Evolutionary conservation across 179 eudicot species (phyloP).

Genomic region (Silene vulgaris): DNA sequence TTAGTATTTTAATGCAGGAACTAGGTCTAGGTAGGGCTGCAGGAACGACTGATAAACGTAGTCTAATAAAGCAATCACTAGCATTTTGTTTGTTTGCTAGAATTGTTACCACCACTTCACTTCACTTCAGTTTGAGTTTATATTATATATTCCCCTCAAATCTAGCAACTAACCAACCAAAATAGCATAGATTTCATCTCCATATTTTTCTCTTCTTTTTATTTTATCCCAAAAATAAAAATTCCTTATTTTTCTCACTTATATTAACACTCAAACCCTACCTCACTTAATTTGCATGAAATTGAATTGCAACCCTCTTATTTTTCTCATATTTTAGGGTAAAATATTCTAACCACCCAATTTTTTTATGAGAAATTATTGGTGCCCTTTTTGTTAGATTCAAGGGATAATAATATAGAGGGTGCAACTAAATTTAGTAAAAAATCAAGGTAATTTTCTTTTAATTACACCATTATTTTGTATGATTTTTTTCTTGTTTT

Average conservation of each 20-base stretch:
- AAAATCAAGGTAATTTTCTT: constrained; percentile 9
- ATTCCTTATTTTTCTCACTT: background rate
- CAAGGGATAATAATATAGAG: background rate
- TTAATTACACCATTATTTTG: background rate
- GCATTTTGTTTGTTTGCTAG: too few relatives aligned
- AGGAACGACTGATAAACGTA: too few relatives aligned
- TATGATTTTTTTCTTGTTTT: background rate
- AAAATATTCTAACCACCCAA: background rate
- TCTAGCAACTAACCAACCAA: background rate
- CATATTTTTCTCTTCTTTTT: background rate
- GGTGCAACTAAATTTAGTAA: constrained; percentile 13
- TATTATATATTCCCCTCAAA: background rate
- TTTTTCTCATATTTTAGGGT: background rate
- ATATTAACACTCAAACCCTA: background rate
- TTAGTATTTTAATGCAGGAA: too few relatives aligned
- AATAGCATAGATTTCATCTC: constrained; percentile 8
- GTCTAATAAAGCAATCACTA: background rate
- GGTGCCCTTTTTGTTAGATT: background rate
- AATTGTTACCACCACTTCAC: background rate
- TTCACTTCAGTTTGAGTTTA: background rate
- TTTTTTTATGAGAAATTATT: background rate
- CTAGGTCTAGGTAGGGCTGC: too few relatives aligned
- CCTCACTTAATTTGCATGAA: background rate
- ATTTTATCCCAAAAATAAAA: background rate
- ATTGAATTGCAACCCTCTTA: background rate